Conservation (phyloP, 2,329 filamentous ascomycete species). For the Fonsecaea nubica region DNA sequence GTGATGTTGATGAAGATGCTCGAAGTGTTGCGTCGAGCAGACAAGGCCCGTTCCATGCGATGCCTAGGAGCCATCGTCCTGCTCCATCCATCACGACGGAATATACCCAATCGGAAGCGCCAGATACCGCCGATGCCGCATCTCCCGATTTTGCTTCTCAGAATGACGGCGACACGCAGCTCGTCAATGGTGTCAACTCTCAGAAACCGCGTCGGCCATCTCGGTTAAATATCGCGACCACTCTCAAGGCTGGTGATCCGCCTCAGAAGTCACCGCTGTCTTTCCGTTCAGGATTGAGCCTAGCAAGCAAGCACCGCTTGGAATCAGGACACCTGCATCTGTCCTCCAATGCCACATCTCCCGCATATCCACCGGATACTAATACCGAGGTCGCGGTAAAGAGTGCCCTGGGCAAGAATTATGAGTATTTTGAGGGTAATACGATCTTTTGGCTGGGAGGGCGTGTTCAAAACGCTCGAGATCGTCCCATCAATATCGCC, state of each 20-base stretch:
- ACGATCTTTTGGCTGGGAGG: constrained; percentile 88
- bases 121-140: constrained; percentile 58
- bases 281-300: constrained; percentile 76
- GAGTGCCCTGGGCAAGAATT: constrained; percentile 70
- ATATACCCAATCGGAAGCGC: constrained; percentile 74
- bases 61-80: constrained; percentile 54
- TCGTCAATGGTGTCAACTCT: constrained; percentile 32
- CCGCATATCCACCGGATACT: constrained; percentile 64
- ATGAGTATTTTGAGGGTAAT: constrained; percentile 93
- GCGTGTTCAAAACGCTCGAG: constrained; percentile 83
- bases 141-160: constrained; percentile 34
- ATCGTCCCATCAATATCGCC: constrained; percentile 85
- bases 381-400: constrained; percentile 43
- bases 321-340: constrained; percentile 77
- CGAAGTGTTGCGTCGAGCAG: constrained; percentile 66
- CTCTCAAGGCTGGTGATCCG: constrained; percentile 62
- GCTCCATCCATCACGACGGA: constrained; percentile 82
- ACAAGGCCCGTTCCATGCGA: constrained; percentile 43
- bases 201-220: constrained; percentile 54
- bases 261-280: constrained; percentile 76
- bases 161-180: constrained; percentile 28
- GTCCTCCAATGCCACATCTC: constrained; percentile 79
- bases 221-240: constrained; percentile 66
- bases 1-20: constrained; percentile 58
- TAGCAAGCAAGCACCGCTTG: constrained; percentile 64